Percentiles rank a stretch among this genome's conserved stretches.
Conservation (phyloP, 2,329 filamentous ascomycete genomes). For the Penicillium sclerotiorum region DNA sequence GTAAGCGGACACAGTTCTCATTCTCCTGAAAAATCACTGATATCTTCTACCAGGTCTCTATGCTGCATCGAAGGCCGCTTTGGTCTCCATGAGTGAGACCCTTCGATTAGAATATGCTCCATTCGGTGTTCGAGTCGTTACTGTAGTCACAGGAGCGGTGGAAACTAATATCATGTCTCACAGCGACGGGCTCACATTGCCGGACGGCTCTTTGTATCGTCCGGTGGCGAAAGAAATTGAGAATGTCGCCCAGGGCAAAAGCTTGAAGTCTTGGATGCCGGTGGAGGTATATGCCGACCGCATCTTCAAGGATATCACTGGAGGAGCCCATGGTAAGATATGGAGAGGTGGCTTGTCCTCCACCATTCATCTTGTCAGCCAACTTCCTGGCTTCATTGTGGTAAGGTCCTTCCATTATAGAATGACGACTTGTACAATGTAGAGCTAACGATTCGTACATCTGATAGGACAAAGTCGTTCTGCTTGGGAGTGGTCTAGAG, state of each 20-base stretch:
- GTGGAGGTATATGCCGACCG: not conserved
- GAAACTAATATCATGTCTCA: conserved; percentile 12
- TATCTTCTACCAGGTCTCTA: conserved; percentile 26
- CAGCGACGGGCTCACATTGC: not conserved
- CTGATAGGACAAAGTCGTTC: no score
- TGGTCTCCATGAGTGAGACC: conserved; percentile 29
- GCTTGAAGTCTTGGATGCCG: not conserved
- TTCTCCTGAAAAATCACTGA: not conserved
- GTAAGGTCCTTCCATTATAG: no score
- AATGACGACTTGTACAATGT: no score
- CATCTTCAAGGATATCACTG: not conserved
- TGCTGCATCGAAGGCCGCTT: conserved; percentile 35
- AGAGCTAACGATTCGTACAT: no score
- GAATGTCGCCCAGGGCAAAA: not conserved
- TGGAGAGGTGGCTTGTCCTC: no score
- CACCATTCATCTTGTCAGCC: no score
- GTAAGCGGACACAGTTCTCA: conserved; percentile 16
- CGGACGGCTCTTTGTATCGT: not conserved
- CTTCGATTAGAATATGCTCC: conserved; percentile 37
- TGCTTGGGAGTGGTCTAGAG: no score
- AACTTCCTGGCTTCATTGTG: no score
- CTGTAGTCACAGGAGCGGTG: conserved; percentile 30
- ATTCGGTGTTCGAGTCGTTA: conserved; percentile 33
- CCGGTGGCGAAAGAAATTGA: not conserved
- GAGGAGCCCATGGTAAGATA: not conserved